Conservation (phyloP, 2,329 filamentous ascomycete species). For the Sclerotiophoma versabilis region DNA sequence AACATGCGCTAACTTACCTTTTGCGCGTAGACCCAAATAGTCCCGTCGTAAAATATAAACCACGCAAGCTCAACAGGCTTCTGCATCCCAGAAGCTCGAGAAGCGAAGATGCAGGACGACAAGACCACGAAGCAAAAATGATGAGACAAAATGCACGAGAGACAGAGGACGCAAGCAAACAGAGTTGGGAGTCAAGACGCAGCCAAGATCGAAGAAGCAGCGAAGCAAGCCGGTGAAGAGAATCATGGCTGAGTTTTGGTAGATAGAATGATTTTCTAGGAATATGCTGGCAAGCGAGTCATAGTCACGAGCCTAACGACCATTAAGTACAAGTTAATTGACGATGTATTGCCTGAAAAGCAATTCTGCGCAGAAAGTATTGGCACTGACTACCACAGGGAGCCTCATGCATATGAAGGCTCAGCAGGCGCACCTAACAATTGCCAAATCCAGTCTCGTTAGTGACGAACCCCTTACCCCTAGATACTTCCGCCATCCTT, state of each 20-base stretch:
- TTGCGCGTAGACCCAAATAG: conserved; percentile 9
- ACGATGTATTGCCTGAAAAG: neutral
- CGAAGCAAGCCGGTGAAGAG: conserved; percentile 4
- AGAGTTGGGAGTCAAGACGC: conserved; percentile 7
- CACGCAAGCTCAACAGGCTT: conserved; percentile 8
- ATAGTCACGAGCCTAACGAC: conserved; percentile 1
- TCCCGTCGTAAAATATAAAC: conserved; percentile 16
- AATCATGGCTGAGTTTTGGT: neutral
- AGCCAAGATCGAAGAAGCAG: conserved; percentile 4
- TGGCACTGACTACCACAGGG: neutral
- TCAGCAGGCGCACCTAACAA: conserved; percentile 7
- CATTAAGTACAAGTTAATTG: neutral
- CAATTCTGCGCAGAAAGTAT: neutral
- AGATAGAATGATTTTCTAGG: conserved; percentile 3
- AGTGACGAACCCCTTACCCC: conserved; percentile 1
- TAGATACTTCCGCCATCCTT: neutral
- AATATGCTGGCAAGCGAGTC: conserved; percentile 13
- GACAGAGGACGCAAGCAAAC: conserved; percentile 14
- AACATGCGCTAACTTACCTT: neutral
- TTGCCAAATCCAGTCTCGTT: conserved; percentile 4
- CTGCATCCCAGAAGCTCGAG: conserved; percentile 13
- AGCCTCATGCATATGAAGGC: neutral
- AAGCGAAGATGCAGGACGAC: conserved; percentile 7
- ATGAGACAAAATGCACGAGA: conserved; percentile 8
- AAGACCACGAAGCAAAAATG: conserved; percentile 9